phyloP scores from a whole-genome alignment of 305 asterid species.

The Solanum aculeatissimum region DNA sequence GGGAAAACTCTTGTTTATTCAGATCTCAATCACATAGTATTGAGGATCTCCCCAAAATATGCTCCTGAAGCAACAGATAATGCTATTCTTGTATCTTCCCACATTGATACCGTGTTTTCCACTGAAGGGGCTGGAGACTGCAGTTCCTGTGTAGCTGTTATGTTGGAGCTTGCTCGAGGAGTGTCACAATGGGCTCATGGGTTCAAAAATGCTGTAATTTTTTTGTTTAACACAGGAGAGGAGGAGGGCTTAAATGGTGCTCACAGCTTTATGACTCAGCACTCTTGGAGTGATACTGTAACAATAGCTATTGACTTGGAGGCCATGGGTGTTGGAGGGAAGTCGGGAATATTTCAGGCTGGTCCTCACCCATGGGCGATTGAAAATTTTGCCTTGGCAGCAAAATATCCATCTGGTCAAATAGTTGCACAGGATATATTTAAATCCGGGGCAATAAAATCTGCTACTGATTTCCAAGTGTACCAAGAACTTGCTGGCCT shows the following conservation, averaged over 20 bases:
- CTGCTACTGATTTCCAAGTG: constrained; percentile 98
- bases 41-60: constrained; percentile 81
- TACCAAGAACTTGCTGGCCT: constrained; percentile 87
- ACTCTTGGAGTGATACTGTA: constrained; percentile 86
- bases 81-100: constrained; percentile 94
- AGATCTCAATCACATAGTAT: constrained; percentile 66
- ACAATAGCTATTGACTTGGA: constrained; percentile 88
- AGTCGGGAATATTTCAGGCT: constrained; percentile 90
- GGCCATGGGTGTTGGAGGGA: constrained; percentile 98
- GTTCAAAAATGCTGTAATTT: constrained; percentile 74
- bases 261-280: constrained; percentile 98
- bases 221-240: constrained; percentile 93
- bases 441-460: constrained; percentile 76
- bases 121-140: constrained; percentile 99
- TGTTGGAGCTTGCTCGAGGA: constrained; percentile 99
- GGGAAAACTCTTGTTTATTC: constrained; percentile 91
- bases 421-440: constrained; percentile 83
- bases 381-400: constrained; percentile 70
- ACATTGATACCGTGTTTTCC: constrained; percentile 85
- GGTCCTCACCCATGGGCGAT: constrained; percentile 99
- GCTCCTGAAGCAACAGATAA: constrained; percentile 66
- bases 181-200: constrained; percentile 98
- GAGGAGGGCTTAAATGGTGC: constrained; percentile 99
- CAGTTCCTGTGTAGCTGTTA: constrained; percentile 94
- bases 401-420: constrained; percentile 86